Conservation (phyloP, 495 filamentous ascomycete species). For the Penicillium goetzii region DNA sequence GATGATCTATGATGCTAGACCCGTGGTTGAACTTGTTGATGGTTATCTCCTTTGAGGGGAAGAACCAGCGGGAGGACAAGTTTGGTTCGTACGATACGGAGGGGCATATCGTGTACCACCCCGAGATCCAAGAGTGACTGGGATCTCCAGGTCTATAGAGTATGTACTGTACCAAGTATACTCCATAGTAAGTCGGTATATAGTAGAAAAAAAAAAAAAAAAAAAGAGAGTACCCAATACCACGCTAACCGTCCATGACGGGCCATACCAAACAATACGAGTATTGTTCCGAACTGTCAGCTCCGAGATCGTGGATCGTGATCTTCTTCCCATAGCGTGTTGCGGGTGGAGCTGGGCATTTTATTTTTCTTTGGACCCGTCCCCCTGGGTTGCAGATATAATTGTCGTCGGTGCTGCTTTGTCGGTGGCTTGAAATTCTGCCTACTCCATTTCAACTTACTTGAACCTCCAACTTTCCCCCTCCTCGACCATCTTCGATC, state of each 20-base stretch:
- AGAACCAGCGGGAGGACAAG: conserved; percentile 1
- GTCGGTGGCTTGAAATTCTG: conserved; percentile 15
- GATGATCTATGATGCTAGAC: background rate
- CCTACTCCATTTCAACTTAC: conserved; percentile 10
- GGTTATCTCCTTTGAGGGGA: conserved; percentile 10
- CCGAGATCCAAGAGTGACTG: background rate
- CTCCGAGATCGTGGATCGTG: conserved; percentile 55
- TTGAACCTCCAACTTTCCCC: conserved; percentile 4
- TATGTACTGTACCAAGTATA: background rate
- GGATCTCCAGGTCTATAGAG: background rate
- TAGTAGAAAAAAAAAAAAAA: no score
- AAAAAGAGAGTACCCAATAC: background rate
- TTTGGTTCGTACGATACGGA: conserved; percentile 4
- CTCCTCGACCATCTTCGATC: background rate
- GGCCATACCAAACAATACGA: conserved; percentile 16
- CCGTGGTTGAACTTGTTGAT: conserved; percentile 19
- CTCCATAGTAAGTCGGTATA: no score
- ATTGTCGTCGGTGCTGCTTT: conserved; percentile 27
- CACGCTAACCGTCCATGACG: background rate
- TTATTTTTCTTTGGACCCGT: conserved; percentile 47
- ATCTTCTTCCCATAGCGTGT: conserved; percentile 52
- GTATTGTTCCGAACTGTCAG: conserved; percentile 48
- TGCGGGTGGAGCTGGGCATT: conserved; percentile 43
- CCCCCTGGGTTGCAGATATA: conserved; percentile 44
- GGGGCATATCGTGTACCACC: background rate